Evolutionary conservation across 2,329 filamentous ascomycete species (phyloP).

Genomic region (Fusarium illudens): DNA sequence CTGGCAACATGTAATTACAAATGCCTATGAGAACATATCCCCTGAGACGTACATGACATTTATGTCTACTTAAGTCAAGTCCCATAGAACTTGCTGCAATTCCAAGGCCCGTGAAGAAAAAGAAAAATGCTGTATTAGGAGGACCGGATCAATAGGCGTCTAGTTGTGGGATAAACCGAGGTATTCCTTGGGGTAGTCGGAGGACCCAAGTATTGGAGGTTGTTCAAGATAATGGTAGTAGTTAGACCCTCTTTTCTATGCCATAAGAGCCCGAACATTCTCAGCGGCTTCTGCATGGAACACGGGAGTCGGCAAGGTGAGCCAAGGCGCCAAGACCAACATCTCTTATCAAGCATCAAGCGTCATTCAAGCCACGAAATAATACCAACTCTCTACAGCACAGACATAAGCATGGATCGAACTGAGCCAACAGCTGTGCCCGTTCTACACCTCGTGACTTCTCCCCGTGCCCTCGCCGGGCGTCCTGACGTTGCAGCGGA

Average conservation of each 20-base stretch:
- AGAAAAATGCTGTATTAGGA: too few species aligned
- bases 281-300: not conserved
- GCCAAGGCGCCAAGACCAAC: not conserved
- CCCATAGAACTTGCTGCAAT: not conserved
- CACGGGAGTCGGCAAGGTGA: not conserved
- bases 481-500: slow-evolving; percentile 16
- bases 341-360: slow-evolving; percentile 8
- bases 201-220: not conserved
- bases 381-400: not conserved
- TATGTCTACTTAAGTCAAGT: not conserved
- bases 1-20: not conserved
- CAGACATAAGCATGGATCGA: not conserved
- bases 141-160: too few species aligned
- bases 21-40: not conserved
- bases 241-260: not conserved
- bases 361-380: slow-evolving; percentile 7
- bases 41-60: not conserved
- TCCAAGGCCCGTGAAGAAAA: too few species aligned
- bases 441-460: slow-evolving; percentile 17
- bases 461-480: slow-evolving; percentile 22
- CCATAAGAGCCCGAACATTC: not conserved
- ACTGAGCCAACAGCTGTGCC: slow-evolving; percentile 22
- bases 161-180: not conserved
- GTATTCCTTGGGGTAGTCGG: not conserved
- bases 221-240: not conserved